A percentile compares a stretch with the other conserved stretches of the same genome.
These are phyloP conservation scores for Phaeolepiota aurea DNA, from an alignment of 768 basidiomycete species.

Conservation along the genomic window DNA sequence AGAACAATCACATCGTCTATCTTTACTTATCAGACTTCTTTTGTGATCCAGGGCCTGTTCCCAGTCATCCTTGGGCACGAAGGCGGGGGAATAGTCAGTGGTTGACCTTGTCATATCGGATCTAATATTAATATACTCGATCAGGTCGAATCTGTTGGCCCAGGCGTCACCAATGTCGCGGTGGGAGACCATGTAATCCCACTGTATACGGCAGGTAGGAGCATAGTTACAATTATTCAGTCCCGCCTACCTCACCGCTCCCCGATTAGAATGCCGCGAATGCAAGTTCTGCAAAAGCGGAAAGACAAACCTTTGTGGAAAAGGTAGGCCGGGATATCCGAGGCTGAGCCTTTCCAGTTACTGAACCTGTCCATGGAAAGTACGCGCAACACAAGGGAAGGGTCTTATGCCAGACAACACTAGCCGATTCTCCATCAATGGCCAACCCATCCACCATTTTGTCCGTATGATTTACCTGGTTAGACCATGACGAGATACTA, in stretches of 20 bases:
- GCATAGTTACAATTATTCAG: too few relatives aligned
- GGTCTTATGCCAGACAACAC: slow-evolving; percentile 92
- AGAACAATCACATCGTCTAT: neutral
- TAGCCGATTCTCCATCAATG: slow-evolving; percentile 83
- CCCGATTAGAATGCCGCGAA: slow-evolving; percentile 84
- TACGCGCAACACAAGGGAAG: slow-evolving; percentile 88
- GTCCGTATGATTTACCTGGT: slow-evolving; percentile 34
- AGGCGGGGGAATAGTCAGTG: slow-evolving; percentile 79
- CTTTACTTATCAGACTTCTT: neutral
- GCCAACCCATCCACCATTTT: slow-evolving; percentile 84
- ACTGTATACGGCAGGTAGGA: slow-evolving; percentile 85
- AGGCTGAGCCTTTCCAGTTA: neutral
- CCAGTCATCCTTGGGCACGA: slow-evolving; percentile 94
- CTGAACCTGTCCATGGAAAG: slow-evolving; percentile 26
- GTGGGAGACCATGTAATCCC: slow-evolving; percentile 97
- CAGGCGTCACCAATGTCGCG: slow-evolving; percentile 73
- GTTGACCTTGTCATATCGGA: slow-evolving; percentile 1
- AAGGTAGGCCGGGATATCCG: slow-evolving; percentile 45
- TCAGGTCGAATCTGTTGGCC: slow-evolving; percentile 95
- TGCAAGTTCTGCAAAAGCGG: slow-evolving; percentile 99
- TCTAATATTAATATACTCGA: slow-evolving; percentile 7
- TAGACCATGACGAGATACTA: slow-evolving; percentile 1
- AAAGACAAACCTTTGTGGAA: slow-evolving; percentile 98
- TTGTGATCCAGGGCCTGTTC: slow-evolving; percentile 61
- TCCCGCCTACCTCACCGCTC: too few relatives aligned